Evolutionary conservation across 2,329 filamentous ascomycete species (phyloP).

Genomic region (Bipolaris victoriae): DNA sequence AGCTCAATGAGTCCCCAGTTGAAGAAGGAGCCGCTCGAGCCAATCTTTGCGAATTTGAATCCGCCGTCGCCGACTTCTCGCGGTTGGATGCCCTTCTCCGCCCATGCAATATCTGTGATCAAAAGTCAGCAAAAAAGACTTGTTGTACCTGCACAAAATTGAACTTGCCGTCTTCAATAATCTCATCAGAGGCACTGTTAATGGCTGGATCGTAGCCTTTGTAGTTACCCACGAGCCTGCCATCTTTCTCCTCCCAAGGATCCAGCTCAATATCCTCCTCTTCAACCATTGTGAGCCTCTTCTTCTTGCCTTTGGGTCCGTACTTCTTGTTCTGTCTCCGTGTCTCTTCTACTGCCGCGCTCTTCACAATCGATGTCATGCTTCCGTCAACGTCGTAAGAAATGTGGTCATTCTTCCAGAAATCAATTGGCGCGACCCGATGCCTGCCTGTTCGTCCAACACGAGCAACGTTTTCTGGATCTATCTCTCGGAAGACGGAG

Average conservation of each 20-base stretch:
- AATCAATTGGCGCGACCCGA: conserved; percentile 79
- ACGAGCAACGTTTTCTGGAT: conserved; percentile 35
- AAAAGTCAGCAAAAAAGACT: conserved; percentile 22
- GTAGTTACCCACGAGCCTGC: conserved; percentile 68
- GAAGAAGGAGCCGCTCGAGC: conserved; percentile 68
- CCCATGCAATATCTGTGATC: conserved; percentile 64
- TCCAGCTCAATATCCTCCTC: conserved; percentile 65
- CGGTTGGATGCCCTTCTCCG: conserved; percentile 62
- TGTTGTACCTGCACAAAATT: neutral
- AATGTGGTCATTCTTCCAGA: conserved; percentile 83
- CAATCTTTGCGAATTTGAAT: conserved; percentile 87
- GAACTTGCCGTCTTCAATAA: conserved; percentile 51
- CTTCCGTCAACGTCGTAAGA: conserved; percentile 71
- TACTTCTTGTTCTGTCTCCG: conserved; percentile 44
- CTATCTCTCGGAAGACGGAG: conserved; percentile 44
- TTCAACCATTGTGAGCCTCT: conserved; percentile 48
- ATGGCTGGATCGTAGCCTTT: conserved; percentile 67
- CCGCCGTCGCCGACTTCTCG: conserved; percentile 67
- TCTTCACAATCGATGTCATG: conserved; percentile 78
- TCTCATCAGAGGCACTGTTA: conserved; percentile 62
- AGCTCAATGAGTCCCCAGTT: conserved; percentile 90
- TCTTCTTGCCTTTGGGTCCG: conserved; percentile 37
- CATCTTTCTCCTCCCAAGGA: conserved; percentile 72
- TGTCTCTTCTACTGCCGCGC: conserved; percentile 63
- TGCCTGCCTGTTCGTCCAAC: conserved; percentile 72